A percentile compares a stretch with the other conserved stretches of the same genome.
Conservation (phyloP, 768 basidiomycete species). For the Crepidotus variabilis region DNA sequence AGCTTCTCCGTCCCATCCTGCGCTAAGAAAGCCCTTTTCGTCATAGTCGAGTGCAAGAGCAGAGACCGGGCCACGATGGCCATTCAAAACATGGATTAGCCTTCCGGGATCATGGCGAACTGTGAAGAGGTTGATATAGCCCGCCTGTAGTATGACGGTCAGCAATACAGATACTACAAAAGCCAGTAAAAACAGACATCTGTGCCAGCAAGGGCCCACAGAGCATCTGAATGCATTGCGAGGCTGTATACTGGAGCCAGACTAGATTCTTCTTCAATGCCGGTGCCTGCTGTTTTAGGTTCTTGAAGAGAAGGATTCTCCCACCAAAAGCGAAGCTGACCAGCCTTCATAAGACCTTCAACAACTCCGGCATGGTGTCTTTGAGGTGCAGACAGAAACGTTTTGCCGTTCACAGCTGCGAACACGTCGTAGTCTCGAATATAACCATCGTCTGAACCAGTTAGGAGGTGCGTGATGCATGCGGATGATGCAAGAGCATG, state of each 20-base stretch:
- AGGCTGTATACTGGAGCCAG: constrained; percentile 85
- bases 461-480: constrained; percentile 86
- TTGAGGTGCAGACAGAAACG: constrained; percentile 84
- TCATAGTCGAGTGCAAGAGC: constrained; percentile 77
- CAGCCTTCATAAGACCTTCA: constrained; percentile 88
- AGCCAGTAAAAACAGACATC: constrained; percentile 51
- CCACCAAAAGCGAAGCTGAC: constrained; percentile 89
- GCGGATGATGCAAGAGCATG: constrained; percentile 83
- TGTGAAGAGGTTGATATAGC: constrained; percentile 91
- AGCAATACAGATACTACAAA: constrained; percentile 2
- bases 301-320: constrained; percentile 56
- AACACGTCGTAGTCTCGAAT: constrained; percentile 93
- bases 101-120: constrained; percentile 90
- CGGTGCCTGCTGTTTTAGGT: constrained; percentile 18
- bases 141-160: constrained; percentile 48
- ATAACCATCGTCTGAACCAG: constrained; percentile 92
- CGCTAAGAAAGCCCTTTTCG: constrained; percentile 85
- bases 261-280: constrained; percentile 45
- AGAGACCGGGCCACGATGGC: constrained; percentile 81
- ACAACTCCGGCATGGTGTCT: constrained; percentile 87
- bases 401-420: constrained; percentile 81
- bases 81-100: constrained; percentile 65
- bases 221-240: constrained; percentile 86
- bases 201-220: constrained; percentile 89
- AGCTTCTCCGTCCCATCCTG: constrained; percentile 92